A percentile compares a stretch with the other conserved stretches of the same genome.
Conservation (phyloP, 257 asterid species). For the Plectranthus barbatus region DNA sequence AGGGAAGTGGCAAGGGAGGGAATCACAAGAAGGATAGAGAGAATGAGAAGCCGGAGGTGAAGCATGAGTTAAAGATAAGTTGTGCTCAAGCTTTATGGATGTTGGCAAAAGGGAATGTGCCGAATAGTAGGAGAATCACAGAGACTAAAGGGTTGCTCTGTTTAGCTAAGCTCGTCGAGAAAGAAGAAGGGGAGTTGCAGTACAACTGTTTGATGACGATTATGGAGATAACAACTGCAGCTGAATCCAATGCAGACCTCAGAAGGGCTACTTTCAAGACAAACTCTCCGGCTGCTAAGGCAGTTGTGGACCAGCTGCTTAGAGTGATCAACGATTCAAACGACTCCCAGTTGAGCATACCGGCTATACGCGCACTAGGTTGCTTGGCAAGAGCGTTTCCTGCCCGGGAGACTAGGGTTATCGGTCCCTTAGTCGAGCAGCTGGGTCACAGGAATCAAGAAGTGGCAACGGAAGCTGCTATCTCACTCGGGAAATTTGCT, state of each 20-base stretch:
- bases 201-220: constrained; percentile 64
- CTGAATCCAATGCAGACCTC: constrained; percentile 64
- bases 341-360: constrained; percentile 30
- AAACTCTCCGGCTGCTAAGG: constrained; percentile 76
- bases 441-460: constrained; percentile 48
- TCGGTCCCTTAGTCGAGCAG: constrained; percentile 48
- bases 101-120: constrained; percentile 60
- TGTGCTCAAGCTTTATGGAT: constrained; percentile 71
- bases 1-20: constrained; percentile 45
- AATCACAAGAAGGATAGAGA: constrained; percentile 50
- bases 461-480: constrained; percentile 59
- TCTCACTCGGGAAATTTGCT: constrained; percentile 61
- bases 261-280: constrained; percentile 65
- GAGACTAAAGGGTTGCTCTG: constrained; percentile 80
- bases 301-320: constrained; percentile 66
- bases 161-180: constrained; percentile 76
- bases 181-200: constrained; percentile 63
- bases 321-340: constrained; percentile 43
- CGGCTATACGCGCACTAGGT: constrained; percentile 56
- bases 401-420: constrained; percentile 58
- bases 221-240: constrained; percentile 76
- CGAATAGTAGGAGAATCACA: constrained; percentile 58
- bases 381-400: constrained; percentile 73
- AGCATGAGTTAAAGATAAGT: constrained; percentile 42
- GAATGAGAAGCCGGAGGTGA: constrained; percentile 61